phyloP scores from a whole-genome alignment of 2,329 filamentous ascomycete genomes.

The Iodosphaeria phyllophila region DNA sequence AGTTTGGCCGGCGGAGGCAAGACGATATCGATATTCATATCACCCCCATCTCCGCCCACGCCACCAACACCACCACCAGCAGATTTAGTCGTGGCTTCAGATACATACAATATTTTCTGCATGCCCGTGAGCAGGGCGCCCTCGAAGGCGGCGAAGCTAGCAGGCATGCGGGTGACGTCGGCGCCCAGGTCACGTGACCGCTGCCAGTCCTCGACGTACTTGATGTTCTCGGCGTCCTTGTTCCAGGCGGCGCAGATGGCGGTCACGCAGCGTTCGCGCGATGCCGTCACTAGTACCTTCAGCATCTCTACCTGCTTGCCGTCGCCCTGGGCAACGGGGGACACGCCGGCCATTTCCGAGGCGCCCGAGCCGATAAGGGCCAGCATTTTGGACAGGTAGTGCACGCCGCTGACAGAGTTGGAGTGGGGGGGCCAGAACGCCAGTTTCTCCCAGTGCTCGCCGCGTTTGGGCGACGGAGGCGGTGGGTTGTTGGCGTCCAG shows the following conservation, averaged over 20 bases:
- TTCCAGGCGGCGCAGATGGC: constrained; percentile 87
- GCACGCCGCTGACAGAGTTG: constrained; percentile 79
- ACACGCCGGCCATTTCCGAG: constrained; percentile 64
- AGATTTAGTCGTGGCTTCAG: constrained; percentile 62
- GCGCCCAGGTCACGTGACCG: constrained; percentile 58
- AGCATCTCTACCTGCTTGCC: constrained; percentile 50
- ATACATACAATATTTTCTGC: constrained; percentile 90
- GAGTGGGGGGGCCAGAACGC: constrained; percentile 93
- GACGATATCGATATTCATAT: too few species aligned
- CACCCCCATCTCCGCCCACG: too few species aligned
- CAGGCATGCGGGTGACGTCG: constrained; percentile 86
- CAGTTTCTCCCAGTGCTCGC: constrained; percentile 80
- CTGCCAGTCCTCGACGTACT: constrained; percentile 85
- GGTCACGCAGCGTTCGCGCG: constrained; percentile 69
- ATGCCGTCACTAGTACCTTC: constrained; percentile 53
- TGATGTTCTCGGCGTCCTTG: constrained; percentile 80
- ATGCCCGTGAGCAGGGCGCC: constrained; percentile 64
- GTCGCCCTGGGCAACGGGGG: constrained; percentile 39
- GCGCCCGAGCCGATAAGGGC: constrained; percentile 71
- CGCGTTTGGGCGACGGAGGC: constrained; percentile 55
- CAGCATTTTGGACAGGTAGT: constrained; percentile 73
- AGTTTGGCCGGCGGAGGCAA: constrained; percentile 72
- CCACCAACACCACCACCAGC: too few species aligned
- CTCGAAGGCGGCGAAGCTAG: constrained; percentile 72
- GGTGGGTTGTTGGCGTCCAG: constrained; percentile 65